Conservation (phyloP, 2,329 filamentous ascomycete genomes). For the Aspergillus japonicus region DNA sequence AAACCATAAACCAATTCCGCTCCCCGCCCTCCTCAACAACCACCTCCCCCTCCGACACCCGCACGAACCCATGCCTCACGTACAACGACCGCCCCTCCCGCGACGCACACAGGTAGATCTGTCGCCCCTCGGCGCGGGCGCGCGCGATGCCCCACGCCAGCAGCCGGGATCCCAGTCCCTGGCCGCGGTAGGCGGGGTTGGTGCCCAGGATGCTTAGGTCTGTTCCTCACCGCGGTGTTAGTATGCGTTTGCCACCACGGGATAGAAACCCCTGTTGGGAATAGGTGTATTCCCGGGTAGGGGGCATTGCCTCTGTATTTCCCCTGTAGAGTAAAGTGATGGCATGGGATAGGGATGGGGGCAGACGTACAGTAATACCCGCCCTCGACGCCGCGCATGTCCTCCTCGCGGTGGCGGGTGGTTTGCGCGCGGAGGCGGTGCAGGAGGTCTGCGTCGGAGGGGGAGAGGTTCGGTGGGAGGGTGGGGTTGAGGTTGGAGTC, state of each 20-base stretch:
- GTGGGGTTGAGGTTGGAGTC: neutral
- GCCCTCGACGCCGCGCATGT: neutral
- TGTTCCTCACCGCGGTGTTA: too few species aligned
- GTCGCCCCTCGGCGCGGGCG: slow-evolving; percentile 34
- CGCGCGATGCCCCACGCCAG: slow-evolving; percentile 39
- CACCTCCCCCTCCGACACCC: slow-evolving; percentile 11
- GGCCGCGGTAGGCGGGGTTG: slow-evolving; percentile 23
- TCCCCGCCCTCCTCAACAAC: neutral
- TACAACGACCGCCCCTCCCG: slow-evolving; percentile 38
- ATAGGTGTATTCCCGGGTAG: too few species aligned
- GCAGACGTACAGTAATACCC: slow-evolving; percentile 27
- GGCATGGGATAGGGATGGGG: too few species aligned
- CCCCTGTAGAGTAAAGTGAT: too few species aligned
- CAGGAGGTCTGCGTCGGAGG: neutral
- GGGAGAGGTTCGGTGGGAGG: neutral
- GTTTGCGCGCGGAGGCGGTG: neutral
- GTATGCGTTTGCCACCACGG: too few species aligned
- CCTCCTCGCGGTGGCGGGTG: neutral
- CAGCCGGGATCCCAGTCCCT: slow-evolving; percentile 28
- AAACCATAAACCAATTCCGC: slow-evolving; percentile 13
- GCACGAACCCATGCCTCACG: slow-evolving; percentile 39
- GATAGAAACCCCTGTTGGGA: too few species aligned
- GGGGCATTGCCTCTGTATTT: too few species aligned
- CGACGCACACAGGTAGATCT: slow-evolving; percentile 39
- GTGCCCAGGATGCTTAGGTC: slow-evolving; percentile 27